Conservation (phyloP, 495 filamentous ascomycete species). For the Podospora tetraspora region DNA sequence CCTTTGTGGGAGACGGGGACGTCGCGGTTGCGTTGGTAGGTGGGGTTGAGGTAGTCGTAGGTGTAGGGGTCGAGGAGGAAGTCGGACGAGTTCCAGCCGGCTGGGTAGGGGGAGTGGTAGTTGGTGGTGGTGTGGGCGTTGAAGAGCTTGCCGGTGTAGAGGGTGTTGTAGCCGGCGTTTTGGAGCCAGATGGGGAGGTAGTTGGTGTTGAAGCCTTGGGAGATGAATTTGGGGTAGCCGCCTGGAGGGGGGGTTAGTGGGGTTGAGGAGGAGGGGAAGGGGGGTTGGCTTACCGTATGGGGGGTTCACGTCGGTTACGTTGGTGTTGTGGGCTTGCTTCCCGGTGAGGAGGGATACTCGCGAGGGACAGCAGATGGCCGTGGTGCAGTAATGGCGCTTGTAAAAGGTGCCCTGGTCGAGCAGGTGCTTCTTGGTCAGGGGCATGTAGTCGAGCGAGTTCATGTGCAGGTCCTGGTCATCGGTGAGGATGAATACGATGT, state of each 20-base stretch:
- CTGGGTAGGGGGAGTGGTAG: slow-evolving; percentile 52
- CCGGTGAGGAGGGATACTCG: slow-evolving; percentile 62
- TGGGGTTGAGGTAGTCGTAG: slow-evolving; percentile 64
- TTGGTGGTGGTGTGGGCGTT: slow-evolving; percentile 57
- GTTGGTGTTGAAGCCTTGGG: slow-evolving; percentile 58
- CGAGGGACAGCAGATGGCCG: slow-evolving; percentile 60
- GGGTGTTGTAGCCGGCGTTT: slow-evolving; percentile 63
- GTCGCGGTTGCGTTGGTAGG: slow-evolving; percentile 59
- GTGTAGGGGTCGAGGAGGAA: slow-evolving; percentile 69
- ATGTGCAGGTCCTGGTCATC: slow-evolving; percentile 63
- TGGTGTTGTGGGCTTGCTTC: slow-evolving; percentile 66
- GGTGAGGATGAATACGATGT: slow-evolving; percentile 60
- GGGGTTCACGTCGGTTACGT: slow-evolving; percentile 63
- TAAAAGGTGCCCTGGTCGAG: slow-evolving; percentile 52
- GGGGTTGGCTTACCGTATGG: slow-evolving; percentile 46
- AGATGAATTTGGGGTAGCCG: slow-evolving; percentile 65
- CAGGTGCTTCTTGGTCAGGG: slow-evolving; percentile 48
- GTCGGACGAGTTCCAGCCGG: slow-evolving; percentile 56
- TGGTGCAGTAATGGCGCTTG: slow-evolving; percentile 56
- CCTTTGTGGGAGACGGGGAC: slow-evolving; percentile 52
- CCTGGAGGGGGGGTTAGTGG: slow-evolving; percentile 32
- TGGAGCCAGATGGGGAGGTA: slow-evolving; percentile 69
- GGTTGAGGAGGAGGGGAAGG: not conserved
- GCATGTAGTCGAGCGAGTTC: slow-evolving; percentile 54
- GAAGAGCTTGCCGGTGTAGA: slow-evolving; percentile 69